These are phyloP conservation scores for Corymbia calophylla DNA, from an alignment of 441 rosid genomes.

Conservation along the genomic window DNA sequence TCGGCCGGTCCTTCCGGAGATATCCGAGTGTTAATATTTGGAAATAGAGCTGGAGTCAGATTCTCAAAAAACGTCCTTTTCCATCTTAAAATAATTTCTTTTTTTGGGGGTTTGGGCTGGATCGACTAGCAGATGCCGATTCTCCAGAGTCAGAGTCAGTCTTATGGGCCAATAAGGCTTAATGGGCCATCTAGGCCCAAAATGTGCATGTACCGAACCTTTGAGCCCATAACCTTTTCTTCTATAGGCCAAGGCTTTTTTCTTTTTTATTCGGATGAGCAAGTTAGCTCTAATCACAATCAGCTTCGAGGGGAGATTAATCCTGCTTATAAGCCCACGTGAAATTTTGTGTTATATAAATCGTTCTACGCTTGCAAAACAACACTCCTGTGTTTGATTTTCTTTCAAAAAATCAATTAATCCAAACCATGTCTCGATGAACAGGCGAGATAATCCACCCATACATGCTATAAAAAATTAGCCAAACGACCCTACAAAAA, in stretches of 20 bases:
- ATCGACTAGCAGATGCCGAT: neutral
- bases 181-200: neutral
- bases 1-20: neutral
- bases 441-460: accelerated
- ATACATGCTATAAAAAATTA: neutral
- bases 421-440: neutral
- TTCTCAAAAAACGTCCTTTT: neutral
- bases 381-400: neutral
- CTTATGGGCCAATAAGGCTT: neutral
- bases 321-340: neutral
- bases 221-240: neutral
- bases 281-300: neutral
- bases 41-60: neutral
- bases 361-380: neutral
- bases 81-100: neutral
- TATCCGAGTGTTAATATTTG: neutral
- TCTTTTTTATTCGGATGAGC: neutral
- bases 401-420: neutral
- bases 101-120: neutral
- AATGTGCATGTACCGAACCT: neutral
- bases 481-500: neutral
- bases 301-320: neutral
- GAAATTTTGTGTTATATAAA: neutral
- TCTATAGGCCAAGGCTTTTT: neutral
- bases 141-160: neutral